phyloP scores from a whole-genome alignment of 2,329 filamentous ascomycete genomes.

The Ceratocystis albifundus region DNA sequence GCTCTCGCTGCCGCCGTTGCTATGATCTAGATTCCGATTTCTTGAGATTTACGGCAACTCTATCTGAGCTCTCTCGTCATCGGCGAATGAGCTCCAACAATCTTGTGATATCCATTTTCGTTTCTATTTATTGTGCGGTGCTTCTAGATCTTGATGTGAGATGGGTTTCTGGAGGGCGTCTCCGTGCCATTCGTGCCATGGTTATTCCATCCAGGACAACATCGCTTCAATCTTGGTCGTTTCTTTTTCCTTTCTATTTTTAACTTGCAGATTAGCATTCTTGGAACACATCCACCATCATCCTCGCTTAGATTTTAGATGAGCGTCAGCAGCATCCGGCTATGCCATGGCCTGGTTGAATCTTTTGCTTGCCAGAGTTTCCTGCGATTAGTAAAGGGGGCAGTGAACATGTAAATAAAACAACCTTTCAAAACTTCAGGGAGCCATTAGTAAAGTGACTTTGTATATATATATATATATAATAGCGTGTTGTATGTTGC shows the following conservation, averaged over 20 bases:
- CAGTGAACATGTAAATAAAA: slow-evolving; percentile 17
- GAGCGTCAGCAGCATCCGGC: neutral
- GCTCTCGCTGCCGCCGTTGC: slow-evolving; percentile 21
- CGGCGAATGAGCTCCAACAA: neutral
- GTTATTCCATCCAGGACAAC: neutral
- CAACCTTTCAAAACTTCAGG: neutral
- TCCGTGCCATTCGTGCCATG: neutral
- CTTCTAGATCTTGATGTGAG: neutral
- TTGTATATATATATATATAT: no score
- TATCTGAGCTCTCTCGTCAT: neutral
- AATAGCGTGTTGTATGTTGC: no score
- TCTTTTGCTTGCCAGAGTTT: neutral
- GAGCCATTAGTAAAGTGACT: neutral
- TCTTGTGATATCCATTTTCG: slow-evolving; percentile 13
- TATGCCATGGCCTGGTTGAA: neutral
- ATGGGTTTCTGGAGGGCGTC: neutral
- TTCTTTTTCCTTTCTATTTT: neutral
- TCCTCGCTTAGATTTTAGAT: neutral
- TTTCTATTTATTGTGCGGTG: slow-evolving; percentile 8
- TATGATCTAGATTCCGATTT: slow-evolving; percentile 20
- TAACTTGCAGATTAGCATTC: slow-evolving; percentile 6
- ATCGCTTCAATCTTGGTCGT: neutral
- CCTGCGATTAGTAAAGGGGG: slow-evolving; percentile 10
- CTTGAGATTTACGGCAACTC: slow-evolving; percentile 3
- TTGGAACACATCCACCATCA: neutral